These are phyloP conservation scores for Melaleuca alternifolia DNA, from an alignment of 345 rosid species.

Conservation along the genomic window DNA sequence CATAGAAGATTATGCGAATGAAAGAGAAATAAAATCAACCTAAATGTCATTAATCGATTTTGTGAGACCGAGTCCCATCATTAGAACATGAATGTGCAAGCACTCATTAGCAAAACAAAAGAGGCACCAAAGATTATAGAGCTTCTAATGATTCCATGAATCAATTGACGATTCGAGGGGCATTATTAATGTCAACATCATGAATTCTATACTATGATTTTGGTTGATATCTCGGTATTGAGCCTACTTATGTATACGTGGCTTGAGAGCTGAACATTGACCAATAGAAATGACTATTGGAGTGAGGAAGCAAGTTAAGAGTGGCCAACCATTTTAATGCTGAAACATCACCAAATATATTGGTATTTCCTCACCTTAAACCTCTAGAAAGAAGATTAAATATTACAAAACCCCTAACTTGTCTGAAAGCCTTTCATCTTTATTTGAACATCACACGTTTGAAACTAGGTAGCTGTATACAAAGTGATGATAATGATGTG, in stretches of 20 bases:
- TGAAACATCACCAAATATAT: slow-evolving; percentile 9
- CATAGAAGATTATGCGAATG: neutral
- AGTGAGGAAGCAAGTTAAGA: neutral
- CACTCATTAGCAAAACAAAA: neutral
- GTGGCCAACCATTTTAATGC: slow-evolving; percentile 9
- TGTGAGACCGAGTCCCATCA: neutral
- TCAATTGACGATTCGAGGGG: neutral
- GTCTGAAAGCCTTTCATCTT: neutral
- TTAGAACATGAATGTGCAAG: neutral
- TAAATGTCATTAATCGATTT: neutral
- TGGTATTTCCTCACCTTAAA: slow-evolving; percentile 3
- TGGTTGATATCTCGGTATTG: neutral
- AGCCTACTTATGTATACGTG: neutral
- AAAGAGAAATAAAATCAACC: neutral
- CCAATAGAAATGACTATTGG: neutral
- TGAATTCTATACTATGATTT: neutral
- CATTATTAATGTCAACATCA: neutral
- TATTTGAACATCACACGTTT: neutral
- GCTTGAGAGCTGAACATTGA: neutral
- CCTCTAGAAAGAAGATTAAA: neutral
- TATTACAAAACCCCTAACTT: neutral
- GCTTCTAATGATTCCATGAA: neutral
- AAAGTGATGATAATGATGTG: slow-evolving; percentile 33
- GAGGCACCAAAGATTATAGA: neutral
- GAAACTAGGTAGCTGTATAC: neutral